These are phyloP conservation scores for Fusarium haematococcum DNA, from an alignment of 2,329 filamentous ascomycete species.

Conservation along the genomic window DNA sequence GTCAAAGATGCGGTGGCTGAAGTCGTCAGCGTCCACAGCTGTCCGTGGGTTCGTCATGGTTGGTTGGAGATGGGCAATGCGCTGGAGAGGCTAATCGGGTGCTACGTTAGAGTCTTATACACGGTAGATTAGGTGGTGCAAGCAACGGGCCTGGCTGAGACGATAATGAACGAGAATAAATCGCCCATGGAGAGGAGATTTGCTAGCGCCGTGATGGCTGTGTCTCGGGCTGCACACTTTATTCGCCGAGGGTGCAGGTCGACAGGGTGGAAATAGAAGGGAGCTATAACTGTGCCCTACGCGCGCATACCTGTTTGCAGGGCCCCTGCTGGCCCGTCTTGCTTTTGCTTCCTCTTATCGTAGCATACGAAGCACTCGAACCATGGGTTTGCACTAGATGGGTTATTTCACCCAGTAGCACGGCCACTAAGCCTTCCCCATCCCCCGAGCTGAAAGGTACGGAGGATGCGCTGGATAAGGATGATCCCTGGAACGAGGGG, in stretches of 20 bases:
- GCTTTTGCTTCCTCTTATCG: background rate
- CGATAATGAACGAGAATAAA: slow-evolving; percentile 11
- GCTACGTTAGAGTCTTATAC: slow-evolving; percentile 14
- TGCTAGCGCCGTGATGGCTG: background rate
- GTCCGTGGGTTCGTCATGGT: slow-evolving; percentile 15
- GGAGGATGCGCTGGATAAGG: background rate
- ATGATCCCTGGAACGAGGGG: background rate
- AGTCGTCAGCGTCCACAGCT: slow-evolving; percentile 32
- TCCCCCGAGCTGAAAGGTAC: background rate
- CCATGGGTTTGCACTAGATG: background rate
- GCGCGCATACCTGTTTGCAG: background rate
- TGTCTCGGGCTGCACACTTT: background rate
- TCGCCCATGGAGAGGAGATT: background rate
- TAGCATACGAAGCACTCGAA: background rate
- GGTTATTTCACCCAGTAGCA: background rate
- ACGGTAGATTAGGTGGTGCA: background rate
- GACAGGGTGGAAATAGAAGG: slow-evolving; percentile 1
- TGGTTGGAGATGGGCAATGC: background rate
- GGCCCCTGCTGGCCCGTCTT: background rate
- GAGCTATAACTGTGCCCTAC: background rate
- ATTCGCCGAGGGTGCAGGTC: background rate
- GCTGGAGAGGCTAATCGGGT: background rate
- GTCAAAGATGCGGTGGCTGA: slow-evolving; percentile 43
- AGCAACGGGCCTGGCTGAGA: background rate
- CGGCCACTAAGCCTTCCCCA: background rate